Base-by-base conservation (phyloP, 306 rosid genomes). In the Mimosa bimucronata region DNA sequence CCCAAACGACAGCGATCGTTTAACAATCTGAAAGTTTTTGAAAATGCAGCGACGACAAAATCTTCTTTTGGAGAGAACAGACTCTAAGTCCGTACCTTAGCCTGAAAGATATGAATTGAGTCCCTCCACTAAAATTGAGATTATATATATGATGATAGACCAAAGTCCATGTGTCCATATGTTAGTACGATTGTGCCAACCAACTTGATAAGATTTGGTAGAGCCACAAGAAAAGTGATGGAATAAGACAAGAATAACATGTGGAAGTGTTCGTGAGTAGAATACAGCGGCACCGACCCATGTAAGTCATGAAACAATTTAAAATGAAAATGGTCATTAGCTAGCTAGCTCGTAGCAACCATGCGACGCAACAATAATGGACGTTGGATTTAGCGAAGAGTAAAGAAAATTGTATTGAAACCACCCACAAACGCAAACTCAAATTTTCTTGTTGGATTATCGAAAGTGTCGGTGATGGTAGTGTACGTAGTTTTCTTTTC, bases 231-330 rank as follows among this genome's bases (percentile, higher is more conserved):
- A 38, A 7, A 52, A 61, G 61, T 75, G 66, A 84, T 76, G 21
- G 31, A 71, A 64, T 71, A 71, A 80, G 84, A 76, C 87, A 79
- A 84, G 58, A 30, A 45, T 19, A 74, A 45, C 83, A 82, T 78
- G 83, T 78, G 83, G 29, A 74, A 45, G 76, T 85, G 83, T 78
- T 52, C 67, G 34, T 52, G 13, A 29, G 40, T 61, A 40, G 26
- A 3, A 11, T 37, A 66, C 38, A 31, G 25, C 29, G 3, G 42
- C 69, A 65, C 70, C 41, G 69, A 6, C 69, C 38, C 41, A 26
- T 34, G 38, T 61, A 26, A 61, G 9, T 55, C 14, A 55, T 9
- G 13, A n/a, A 7, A 55, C 13, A n/a, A 7, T n/a, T 55, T n/a
- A 28, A 4, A 61, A 61, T 61, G 31, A 25, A 12, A 58, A 45